Evolutionary conservation across 257 asterid species (phyloP).

Genomic region (Nicotiana otophora): DNA sequence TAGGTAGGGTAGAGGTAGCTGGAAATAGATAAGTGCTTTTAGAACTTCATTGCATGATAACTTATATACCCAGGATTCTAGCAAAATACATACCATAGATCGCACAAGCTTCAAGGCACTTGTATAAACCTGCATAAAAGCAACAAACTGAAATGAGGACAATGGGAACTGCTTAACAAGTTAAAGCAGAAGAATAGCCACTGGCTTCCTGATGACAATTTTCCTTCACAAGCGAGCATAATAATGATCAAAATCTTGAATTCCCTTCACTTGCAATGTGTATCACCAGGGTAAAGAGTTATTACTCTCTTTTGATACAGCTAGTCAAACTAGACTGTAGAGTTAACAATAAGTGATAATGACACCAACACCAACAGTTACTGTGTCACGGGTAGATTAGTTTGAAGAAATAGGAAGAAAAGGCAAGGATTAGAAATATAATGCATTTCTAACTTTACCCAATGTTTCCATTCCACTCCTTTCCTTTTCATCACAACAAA

Average conservation of each 20-base stretch:
- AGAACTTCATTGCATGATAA: conserved; percentile 1
- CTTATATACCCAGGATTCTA: not conserved
- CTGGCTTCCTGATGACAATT: not conserved
- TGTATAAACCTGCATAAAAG: conserved; percentile 70
- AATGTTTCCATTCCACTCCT: not conserved
- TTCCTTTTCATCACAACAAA: not conserved
- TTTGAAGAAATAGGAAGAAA: not conserved
- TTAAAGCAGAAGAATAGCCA: not conserved
- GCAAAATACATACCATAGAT: conserved; percentile 58
- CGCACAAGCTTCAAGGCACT: conserved; percentile 99
- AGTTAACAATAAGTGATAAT: not conserved
- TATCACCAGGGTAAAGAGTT: not conserved
- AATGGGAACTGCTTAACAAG: not conserved
- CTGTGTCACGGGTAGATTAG: not conserved
- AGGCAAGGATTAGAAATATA: not conserved
- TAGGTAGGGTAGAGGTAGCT: conserved; percentile 93
- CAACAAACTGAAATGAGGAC: conserved; percentile 4
- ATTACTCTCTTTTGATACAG: not conserved
- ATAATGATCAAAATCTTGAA: conserved; percentile 4
- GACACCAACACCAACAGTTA: not conserved
- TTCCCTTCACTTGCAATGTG: not conserved
- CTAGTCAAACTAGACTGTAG: not conserved
- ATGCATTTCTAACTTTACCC: not conserved
- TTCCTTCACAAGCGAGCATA: not conserved
- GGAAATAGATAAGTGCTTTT: conserved; percentile 34